phyloP scores from a whole-genome alignment of 345 rosid genomes.

The Arabidopsis arenosa region DNA sequence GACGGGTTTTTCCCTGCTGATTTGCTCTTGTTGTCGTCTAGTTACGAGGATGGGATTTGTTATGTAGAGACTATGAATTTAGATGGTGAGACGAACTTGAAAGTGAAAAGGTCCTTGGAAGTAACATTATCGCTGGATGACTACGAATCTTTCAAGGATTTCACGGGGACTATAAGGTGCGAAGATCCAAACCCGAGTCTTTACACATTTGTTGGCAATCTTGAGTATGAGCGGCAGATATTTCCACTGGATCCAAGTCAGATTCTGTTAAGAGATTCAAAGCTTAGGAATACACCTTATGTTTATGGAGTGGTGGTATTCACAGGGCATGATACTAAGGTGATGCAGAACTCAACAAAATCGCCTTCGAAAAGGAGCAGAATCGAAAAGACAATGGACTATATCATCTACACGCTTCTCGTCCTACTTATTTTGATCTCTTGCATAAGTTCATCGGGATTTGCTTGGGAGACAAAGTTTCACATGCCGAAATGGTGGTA shows the following conservation, averaged over 20 bases:
- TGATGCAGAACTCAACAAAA: constrained; percentile 88
- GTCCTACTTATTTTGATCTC: constrained; percentile 73
- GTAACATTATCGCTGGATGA: constrained; percentile 68
- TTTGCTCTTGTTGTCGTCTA: constrained; percentile 79
- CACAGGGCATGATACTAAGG: constrained; percentile 95
- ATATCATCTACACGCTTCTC: constrained; percentile 82
- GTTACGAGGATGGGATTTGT: constrained; percentile 94
- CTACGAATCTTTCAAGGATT: constrained; percentile 68
- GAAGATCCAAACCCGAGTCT: constrained; percentile 96
- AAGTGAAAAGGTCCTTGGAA: constrained; percentile 85
- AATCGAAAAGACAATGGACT: constrained; percentile 87
- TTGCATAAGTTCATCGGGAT: constrained; percentile 80
- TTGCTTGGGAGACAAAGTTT: constrained; percentile 75
- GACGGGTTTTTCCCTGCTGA: constrained; percentile 94
- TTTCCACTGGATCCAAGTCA: constrained; percentile 86
- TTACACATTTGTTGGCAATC: constrained; percentile 85
- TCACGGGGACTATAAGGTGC: constrained; percentile 68
- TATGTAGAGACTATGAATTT: constrained; percentile 99
- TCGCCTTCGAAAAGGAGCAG: constrained; percentile 92
- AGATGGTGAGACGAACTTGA: constrained; percentile 97
- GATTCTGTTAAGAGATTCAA: constrained; percentile 96
- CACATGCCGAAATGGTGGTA: constrained; percentile 89
- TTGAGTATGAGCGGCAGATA: constrained; percentile 75
- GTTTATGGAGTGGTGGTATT: constrained; percentile 84
- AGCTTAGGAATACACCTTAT: constrained; percentile 85